Base-by-base conservation (phyloP, 2,329 filamentous ascomycete species). In the Aspergillus texensis region DNA sequence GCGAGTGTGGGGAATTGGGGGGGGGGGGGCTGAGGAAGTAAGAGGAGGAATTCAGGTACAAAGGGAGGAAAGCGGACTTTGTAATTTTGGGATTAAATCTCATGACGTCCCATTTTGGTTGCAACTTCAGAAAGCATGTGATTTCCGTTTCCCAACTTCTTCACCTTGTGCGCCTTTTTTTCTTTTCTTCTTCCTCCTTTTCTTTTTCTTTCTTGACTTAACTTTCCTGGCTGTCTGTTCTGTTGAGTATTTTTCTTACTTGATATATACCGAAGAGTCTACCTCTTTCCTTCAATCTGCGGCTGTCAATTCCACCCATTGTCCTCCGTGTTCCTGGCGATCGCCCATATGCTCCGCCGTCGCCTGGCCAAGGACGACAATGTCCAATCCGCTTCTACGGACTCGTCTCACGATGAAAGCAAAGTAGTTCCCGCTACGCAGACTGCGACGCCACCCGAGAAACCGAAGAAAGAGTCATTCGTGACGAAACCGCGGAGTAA, bases 401-500 rank as follows among this genome's bases (percentile, higher is more conserved):
- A 54, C 30, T 24, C 21, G 6, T 26, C 32, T 60, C 62, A 60
- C 32, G 52, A 55, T 39, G 32, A 55, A 41, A 55, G 19, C n/a
- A 39, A 55, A 55, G 24, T 39, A 39, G 12, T 34, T 6, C 6
- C 58, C 58, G 60, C 58, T 67, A 65, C 59, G 3, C 60, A 16
- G 61, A 72, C 55, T 32, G 54, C 28, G 46, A 57, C 58, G 26
- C n/a, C 32, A n/a, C 56, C 56, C 11, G 26, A 52, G n/a, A 62
- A 62, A 39, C 55, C 39, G 21, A 67, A 67, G 30, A 45, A 50
- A 28, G 70, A 73, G 60, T 70, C 78, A 70, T 67, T 77, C n/a
- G 64, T 74, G 28, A 79, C 68, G 4, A 77, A 75, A 54, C 78
- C 77, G 50, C 71, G 75, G 57, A 86, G 86, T 67, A 96, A 94